Percentiles rank a stretch among this genome's conserved stretches.
phyloP scores from a whole-genome alignment of 768 basidiomycete genomes.

The Boletus edulis region DNA sequence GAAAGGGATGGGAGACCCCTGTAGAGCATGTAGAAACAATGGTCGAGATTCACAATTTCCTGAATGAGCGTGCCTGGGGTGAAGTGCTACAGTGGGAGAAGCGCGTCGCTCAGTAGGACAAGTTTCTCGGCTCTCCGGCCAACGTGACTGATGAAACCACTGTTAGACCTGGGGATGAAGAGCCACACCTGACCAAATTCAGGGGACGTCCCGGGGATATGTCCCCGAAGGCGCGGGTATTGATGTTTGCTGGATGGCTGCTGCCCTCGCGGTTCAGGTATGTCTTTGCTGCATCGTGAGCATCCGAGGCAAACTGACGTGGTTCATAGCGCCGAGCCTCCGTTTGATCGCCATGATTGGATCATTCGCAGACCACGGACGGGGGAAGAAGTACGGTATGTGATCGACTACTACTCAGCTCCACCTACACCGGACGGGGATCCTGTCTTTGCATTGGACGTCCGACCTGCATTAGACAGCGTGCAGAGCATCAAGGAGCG shows the following conservation, averaged over 20 bases:
- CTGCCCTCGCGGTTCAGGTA: conserved; percentile 90
- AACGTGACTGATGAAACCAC: neutral
- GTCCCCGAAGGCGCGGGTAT: conserved; percentile 91
- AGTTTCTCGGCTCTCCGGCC: neutral
- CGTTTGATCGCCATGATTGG: conserved; percentile 99
- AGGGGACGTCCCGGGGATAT: conserved; percentile 89
- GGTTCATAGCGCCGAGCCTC: conserved; percentile 71
- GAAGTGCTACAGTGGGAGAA: conserved; percentile 95
- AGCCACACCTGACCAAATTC: conserved; percentile 78
- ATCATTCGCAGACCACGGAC: conserved; percentile 77
- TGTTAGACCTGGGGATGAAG: conserved; percentile 50
- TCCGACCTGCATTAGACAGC: conserved; percentile 90
- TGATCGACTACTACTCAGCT: conserved; percentile 98
- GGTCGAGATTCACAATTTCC: conserved; percentile 97
- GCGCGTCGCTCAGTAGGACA: conserved; percentile 36
- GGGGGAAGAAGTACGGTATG: conserved; percentile 86
- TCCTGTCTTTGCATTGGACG: conserved; percentile 94
- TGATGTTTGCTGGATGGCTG: conserved; percentile 83
- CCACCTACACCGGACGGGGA: conserved; percentile 87
- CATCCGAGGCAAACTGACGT: neutral
- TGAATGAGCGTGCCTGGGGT: conserved; percentile 96
- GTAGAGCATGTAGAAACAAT: conserved; percentile 95
- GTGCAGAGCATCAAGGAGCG: conserved; percentile 73
- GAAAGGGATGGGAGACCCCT: conserved; percentile 97
- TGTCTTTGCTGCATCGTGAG: conserved; percentile 24